phyloP scores from a whole-genome alignment of 768 basidiomycete genomes.

The Leccinum olivaceopallidum region DNA sequence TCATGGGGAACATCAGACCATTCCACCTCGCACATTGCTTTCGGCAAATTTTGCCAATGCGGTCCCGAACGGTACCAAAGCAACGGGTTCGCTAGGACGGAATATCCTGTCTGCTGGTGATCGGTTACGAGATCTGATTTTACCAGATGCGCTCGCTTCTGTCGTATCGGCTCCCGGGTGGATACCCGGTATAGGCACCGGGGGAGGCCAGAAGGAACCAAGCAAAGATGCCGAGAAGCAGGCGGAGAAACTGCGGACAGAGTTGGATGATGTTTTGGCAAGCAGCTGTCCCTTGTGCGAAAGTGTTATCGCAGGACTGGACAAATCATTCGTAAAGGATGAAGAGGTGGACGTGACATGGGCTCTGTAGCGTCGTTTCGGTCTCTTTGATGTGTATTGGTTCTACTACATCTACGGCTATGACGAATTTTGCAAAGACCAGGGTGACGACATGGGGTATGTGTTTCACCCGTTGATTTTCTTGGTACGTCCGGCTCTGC shows the following conservation, averaged over 20 bases:
- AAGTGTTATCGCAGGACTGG: constrained; percentile 79
- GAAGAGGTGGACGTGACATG: constrained; percentile 81
- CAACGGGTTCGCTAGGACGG: constrained; percentile 68
- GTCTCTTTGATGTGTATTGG: constrained; percentile 2
- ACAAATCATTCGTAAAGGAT: constrained; percentile 80
- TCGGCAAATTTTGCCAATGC: constrained; percentile 71
- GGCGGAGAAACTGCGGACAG: constrained; percentile 71
- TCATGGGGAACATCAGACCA: constrained; percentile 35
- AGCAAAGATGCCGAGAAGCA: constrained; percentile 56
- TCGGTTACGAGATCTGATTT: constrained; percentile 84
- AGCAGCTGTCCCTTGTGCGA: constrained; percentile 94
- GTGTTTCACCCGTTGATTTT: constrained; percentile 71
- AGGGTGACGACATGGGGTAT: neutral
- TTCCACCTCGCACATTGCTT: constrained; percentile 57
- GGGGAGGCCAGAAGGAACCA: constrained; percentile 45
- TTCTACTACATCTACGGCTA: constrained; percentile 14
- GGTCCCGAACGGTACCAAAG: constrained; percentile 62
- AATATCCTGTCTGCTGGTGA: constrained; percentile 90
- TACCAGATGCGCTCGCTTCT: constrained; percentile 89
- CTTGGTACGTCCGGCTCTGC: constrained; percentile 74
- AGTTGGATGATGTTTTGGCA: constrained; percentile 88
- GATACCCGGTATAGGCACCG: constrained; percentile 66
- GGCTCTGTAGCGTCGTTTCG: constrained; percentile 48
- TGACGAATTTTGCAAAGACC: neutral
- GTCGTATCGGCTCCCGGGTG: constrained; percentile 78